These are phyloP conservation scores for Schizosaccharomyces osmophilus DNA, from an alignment of 805 yeast species.

Conservation along the genomic window DNA sequence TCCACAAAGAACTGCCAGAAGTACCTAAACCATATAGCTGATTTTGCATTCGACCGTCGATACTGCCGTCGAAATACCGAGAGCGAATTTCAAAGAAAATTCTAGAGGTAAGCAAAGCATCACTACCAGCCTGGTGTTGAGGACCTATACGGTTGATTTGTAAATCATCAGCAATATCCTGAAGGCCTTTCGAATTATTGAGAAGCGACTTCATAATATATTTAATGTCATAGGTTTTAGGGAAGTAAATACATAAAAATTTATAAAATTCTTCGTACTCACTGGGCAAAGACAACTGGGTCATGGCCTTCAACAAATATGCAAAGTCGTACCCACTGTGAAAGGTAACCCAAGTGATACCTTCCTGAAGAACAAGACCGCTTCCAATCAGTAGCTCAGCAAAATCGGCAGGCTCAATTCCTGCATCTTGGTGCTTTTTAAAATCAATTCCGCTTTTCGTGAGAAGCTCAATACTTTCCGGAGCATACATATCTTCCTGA, in stretches of 20 bases:
- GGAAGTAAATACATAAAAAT: slow-evolving; percentile 52
- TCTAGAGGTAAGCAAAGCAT: slow-evolving; percentile 19
- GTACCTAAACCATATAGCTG: not conserved
- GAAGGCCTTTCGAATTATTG: slow-evolving; percentile 10
- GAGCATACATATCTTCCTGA: slow-evolving; percentile 55
- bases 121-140: slow-evolving; percentile 21
- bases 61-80: slow-evolving; percentile 11
- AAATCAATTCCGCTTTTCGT: slow-evolving; percentile 67
- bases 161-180: slow-evolving; percentile 22
- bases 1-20: not conserved
- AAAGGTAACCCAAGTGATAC: slow-evolving; percentile 69
- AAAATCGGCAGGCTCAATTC: slow-evolving; percentile 57
- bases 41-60: slow-evolving; percentile 10
- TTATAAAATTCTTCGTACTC: slow-evolving; percentile 54
- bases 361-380: slow-evolving; percentile 51
- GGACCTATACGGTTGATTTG: slow-evolving; percentile 15
- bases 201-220: slow-evolving; percentile 14
- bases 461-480: slow-evolving; percentile 59
- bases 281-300: slow-evolving; percentile 53
- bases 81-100: slow-evolving; percentile 20
- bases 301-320: slow-evolving; percentile 51
- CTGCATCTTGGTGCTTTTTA: slow-evolving; percentile 43
- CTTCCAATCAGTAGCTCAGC: slow-evolving; percentile 67
- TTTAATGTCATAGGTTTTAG: slow-evolving; percentile 65
- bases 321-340: slow-evolving; percentile 90